Percentiles rank a stretch among this genome's conserved stretches.
phyloP scores from a whole-genome alignment of 495 filamentous ascomycete genomes.

The Neurospora sp. region DNA sequence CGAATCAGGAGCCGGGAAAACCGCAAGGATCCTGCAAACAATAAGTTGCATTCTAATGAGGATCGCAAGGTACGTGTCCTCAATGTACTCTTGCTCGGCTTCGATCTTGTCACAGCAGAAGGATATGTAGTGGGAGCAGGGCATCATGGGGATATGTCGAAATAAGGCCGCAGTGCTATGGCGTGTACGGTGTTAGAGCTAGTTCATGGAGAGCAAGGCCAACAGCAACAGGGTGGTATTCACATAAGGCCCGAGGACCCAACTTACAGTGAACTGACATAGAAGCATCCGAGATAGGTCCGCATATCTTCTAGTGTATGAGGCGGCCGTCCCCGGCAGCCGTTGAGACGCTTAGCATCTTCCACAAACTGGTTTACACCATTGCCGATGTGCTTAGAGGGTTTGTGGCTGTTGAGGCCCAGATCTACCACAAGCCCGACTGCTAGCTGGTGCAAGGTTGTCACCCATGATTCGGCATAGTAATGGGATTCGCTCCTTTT shows the following conservation, averaged over 20 bases:
- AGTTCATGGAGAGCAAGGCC: neutral
- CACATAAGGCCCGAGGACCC: neutral
- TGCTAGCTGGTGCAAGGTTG: slow-evolving; percentile 14
- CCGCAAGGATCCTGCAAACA: neutral
- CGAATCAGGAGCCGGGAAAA: slow-evolving; percentile 8
- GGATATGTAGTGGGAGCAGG: slow-evolving; percentile 7
- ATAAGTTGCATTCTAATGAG: slow-evolving; percentile 14
- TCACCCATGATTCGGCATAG: slow-evolving; percentile 9
- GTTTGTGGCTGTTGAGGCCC: slow-evolving; percentile 7
- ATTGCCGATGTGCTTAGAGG: neutral
- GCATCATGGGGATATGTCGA: slow-evolving; percentile 6
- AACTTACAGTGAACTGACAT: slow-evolving; percentile 11
- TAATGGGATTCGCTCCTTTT: slow-evolving; percentile 13
- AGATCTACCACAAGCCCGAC: slow-evolving; percentile 10
- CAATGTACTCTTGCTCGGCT: slow-evolving; percentile 1
- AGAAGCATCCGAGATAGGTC: slow-evolving; percentile 13
- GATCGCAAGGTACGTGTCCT: slow-evolving; percentile 10
- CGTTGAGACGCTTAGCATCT: slow-evolving; percentile 4
- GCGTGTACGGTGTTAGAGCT: neutral
- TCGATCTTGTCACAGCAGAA: slow-evolving; percentile 14
- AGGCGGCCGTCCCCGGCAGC: neutral
- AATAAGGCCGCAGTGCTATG: slow-evolving; percentile 10
- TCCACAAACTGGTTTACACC: slow-evolving; percentile 2
- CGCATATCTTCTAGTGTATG: slow-evolving; percentile 15
- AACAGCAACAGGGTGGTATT: neutral